Evolutionary conservation across 2,329 filamentous ascomycete species (phyloP).

Genomic region (Hypoxylon sp.): DNA sequence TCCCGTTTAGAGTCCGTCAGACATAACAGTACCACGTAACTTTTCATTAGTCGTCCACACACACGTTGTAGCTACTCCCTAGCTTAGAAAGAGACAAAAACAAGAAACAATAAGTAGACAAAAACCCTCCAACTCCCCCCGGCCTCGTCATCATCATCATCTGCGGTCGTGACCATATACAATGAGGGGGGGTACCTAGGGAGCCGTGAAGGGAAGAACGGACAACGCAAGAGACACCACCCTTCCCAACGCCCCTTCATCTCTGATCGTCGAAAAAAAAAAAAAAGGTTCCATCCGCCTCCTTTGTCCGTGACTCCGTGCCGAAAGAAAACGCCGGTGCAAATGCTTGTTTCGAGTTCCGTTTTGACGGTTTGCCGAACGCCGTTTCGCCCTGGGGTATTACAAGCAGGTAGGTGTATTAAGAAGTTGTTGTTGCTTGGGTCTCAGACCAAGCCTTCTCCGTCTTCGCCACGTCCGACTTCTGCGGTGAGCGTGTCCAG

Average conservation of each 20-base stretch:
- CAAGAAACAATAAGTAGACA: neutral
- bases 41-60: neutral
- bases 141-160: neutral
- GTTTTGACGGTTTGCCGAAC: slow-evolving; percentile 11
- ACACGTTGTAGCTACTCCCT: neutral
- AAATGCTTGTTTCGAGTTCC: slow-evolving; percentile 22
- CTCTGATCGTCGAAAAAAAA: too few relatives aligned
- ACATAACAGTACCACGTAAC: neutral
- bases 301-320: too few relatives aligned
- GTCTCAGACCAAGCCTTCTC: neutral
- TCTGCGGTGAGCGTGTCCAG: neutral
- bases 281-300: too few relatives aligned
- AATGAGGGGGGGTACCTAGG: neutral
- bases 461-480: neutral
- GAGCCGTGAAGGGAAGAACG: neutral
- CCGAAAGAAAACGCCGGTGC: slow-evolving; percentile 21
- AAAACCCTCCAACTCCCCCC: neutral
- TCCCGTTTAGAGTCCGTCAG: too few relatives aligned
- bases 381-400: slow-evolving; percentile 5
- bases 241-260: slow-evolving; percentile 11
- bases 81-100: neutral
- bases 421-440: too few relatives aligned
- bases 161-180: slow-evolving; percentile 20
- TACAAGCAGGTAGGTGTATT: neutral
- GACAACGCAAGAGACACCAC: neutral